Evolutionary conservation across 768 basidiomycete genomes (phyloP).

Genomic region (Coprinopsis marcescibilis): DNA sequence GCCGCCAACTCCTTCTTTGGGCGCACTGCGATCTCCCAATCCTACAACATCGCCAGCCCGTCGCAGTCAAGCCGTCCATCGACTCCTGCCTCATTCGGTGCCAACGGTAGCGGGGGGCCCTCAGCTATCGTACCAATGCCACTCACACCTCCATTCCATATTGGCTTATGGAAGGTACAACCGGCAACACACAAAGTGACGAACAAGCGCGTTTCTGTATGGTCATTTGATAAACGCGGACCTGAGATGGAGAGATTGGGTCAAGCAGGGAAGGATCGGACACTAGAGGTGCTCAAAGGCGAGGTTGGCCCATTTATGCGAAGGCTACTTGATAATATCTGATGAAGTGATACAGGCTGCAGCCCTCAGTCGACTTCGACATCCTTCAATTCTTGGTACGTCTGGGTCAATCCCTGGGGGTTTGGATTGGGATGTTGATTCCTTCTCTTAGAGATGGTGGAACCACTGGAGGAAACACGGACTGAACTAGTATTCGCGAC

Average conservation of each 20-base stretch:
- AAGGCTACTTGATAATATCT: conserved; percentile 7
- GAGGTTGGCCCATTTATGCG: conserved; percentile 54
- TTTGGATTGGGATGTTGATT: too few relatives aligned
- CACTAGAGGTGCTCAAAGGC: conserved; percentile 80
- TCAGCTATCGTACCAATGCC: conserved; percentile 33
- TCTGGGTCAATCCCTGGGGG: too few relatives aligned
- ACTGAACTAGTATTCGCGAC: conserved; percentile 90
- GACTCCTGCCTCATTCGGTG: conserved; percentile 35
- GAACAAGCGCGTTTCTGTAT: conserved; percentile 85
- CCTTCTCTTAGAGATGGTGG: conserved; percentile 76
- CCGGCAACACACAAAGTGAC: conserved; percentile 85
- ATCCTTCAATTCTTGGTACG: conserved; percentile 87
- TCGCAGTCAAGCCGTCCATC: conserved; percentile 39
- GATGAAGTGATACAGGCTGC: conserved; percentile 49
- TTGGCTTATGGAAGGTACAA: conserved; percentile 89
- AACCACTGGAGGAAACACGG: conserved; percentile 91
- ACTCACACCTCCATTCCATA: conserved; percentile 49
- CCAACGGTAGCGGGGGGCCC: conserved; percentile 10
- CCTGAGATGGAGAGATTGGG: conserved; percentile 69
- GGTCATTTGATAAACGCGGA: conserved; percentile 83
- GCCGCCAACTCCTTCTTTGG: conserved; percentile 81
- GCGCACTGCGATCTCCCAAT: conserved; percentile 75
- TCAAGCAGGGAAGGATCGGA: conserved; percentile 60
- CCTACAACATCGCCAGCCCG: conserved; percentile 58
- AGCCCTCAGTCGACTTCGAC: conserved; percentile 77